A percentile compares a stretch with the other conserved stretches of the same genome.
Conservation (phyloP, 805 yeast species). For the Yarrowia keelungensis region DNA sequence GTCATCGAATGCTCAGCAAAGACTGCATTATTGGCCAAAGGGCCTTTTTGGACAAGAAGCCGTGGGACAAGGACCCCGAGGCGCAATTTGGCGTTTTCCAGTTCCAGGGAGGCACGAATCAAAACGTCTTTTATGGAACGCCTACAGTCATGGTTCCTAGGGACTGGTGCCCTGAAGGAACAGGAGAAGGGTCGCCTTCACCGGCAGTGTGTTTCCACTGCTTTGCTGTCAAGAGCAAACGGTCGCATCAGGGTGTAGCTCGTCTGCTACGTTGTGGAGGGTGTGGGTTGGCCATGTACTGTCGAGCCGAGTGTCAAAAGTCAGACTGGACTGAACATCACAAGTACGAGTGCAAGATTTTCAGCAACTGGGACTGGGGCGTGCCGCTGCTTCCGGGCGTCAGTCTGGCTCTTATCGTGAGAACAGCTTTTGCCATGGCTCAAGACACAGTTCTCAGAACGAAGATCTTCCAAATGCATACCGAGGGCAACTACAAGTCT, state of each 20-base stretch:
- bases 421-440: conserved; percentile 33
- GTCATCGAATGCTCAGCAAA: conserved; percentile 29
- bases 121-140: conserved; percentile 19
- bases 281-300: conserved; percentile 38
- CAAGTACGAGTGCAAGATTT: conserved; percentile 33
- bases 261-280: conserved; percentile 33
- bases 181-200: conserved; percentile 26
- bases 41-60: conserved; percentile 18
- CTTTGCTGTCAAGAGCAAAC: conserved; percentile 36
- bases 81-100: conserved; percentile 30
- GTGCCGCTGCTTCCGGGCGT: conserved; percentile 11
- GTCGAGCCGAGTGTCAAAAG: conserved; percentile 31
- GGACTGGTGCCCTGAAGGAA: conserved; percentile 32
- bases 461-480: conserved; percentile 21
- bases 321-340: conserved; percentile 33
- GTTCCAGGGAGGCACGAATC: conserved; percentile 13
- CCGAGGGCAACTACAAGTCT: conserved; percentile 32
- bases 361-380: conserved; percentile 29
- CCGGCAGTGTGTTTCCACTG: conserved; percentile 33
- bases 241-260: conserved; percentile 30
- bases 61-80: conserved; percentile 20
- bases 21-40: conserved; percentile 33
- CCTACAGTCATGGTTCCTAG: conserved; percentile 32
- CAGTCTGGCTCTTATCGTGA: conserved; percentile 28
- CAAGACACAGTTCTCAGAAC: conserved; percentile 17